A percentile compares a stretch with the other conserved stretches of the same genome.
Evolutionary conservation across 768 basidiomycete species (phyloP).

Genomic region (Rhodocollybia butyracea): DNA sequence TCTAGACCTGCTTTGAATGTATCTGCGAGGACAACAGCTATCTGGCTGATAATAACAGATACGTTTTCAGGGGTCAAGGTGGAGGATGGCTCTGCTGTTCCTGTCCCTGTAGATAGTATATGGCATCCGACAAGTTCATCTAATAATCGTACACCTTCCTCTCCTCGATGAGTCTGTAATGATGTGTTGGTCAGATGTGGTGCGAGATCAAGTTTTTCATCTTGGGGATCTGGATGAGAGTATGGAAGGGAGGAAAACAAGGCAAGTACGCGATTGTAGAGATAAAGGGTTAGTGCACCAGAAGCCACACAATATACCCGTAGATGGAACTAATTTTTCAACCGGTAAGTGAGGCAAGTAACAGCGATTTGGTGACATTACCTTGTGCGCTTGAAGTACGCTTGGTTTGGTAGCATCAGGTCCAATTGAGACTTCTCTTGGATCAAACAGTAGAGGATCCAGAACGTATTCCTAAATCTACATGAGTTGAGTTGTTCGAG

Average conservation of each 20-base stretch:
- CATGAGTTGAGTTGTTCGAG: background rate
- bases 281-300: slow-evolving; percentile 74
- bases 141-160: slow-evolving; percentile 72
- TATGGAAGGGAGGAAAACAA: slow-evolving; percentile 84
- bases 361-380: slow-evolving; percentile 15
- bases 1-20: slow-evolving; percentile 83
- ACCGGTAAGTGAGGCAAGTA: background rate
- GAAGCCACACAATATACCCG: slow-evolving; percentile 82
- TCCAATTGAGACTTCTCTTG: slow-evolving; percentile 38
- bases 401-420: slow-evolving; percentile 13
- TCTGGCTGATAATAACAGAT: slow-evolving; percentile 52
- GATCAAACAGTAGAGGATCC: slow-evolving; percentile 76
- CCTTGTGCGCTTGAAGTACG: slow-evolving; percentile 54
- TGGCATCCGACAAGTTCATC: slow-evolving; percentile 73
- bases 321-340: slow-evolving; percentile 75
- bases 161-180: slow-evolving; percentile 65
- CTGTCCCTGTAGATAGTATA: slow-evolving; percentile 36
- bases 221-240: slow-evolving; percentile 34
- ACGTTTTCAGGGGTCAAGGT: slow-evolving; percentile 31
- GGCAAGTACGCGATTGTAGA: slow-evolving; percentile 81
- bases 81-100: slow-evolving; percentile 4
- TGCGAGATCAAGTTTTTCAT: slow-evolving; percentile 42
- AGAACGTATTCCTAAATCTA: slow-evolving; percentile 78
- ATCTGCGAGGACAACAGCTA: slow-evolving; percentile 67
- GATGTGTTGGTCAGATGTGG: slow-evolving; percentile 93